These are phyloP conservation scores for Beauveria caledonica DNA, from an alignment of 2,329 filamentous ascomycete genomes.

Conservation along the genomic window DNA sequence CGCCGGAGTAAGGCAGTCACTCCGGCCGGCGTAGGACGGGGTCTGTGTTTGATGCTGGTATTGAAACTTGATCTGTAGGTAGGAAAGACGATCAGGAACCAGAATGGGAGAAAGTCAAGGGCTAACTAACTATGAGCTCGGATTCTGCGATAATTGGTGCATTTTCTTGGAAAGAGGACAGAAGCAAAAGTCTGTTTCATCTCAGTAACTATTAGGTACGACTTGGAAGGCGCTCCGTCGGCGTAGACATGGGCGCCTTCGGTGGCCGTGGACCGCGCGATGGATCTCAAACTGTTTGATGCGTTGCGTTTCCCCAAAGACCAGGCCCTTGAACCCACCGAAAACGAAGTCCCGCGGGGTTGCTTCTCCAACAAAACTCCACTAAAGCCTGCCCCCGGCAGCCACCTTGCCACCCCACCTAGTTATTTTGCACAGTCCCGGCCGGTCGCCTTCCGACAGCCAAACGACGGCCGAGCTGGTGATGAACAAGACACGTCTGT, in stretches of 20 bases:
- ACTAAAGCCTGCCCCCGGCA: neutral
- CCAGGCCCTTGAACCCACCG: neutral
- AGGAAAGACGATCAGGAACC: too few relatives aligned
- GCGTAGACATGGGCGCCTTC: conserved; percentile 3
- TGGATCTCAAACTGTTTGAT: neutral
- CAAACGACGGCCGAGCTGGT: neutral
- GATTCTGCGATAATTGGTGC: too few relatives aligned
- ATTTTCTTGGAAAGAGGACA: too few relatives aligned
- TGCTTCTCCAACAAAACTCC: neutral
- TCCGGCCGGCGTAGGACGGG: neutral
- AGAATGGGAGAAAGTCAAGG: too few relatives aligned
- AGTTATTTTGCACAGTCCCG: neutral
- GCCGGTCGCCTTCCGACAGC: neutral
- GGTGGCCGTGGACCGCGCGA: conserved; percentile 7
- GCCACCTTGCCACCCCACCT: neutral
- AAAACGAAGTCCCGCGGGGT: neutral
- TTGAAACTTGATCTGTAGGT: too few relatives aligned
- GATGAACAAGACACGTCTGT: neutral
- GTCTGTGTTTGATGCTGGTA: neutral
- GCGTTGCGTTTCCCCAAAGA: neutral
- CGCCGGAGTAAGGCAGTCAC: neutral
- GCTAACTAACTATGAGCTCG: too few relatives aligned
- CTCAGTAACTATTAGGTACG: neutral
- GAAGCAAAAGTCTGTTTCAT: neutral
- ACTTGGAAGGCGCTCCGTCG: neutral